phyloP scores from a whole-genome alignment of 352 stramenopile genomes.

The Pythium phragmiticola region DNA sequence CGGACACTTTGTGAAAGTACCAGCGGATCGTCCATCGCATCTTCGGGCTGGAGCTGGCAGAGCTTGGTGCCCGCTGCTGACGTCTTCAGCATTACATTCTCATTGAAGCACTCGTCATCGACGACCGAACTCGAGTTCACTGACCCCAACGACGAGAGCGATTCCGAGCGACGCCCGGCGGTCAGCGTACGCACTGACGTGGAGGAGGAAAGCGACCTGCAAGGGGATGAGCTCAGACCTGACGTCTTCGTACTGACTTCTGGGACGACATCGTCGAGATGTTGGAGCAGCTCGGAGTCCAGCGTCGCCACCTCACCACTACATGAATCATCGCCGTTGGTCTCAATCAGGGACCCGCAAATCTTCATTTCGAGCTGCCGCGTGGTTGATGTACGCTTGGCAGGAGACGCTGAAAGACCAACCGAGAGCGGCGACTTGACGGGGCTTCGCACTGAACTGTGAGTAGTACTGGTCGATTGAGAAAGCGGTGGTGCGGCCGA shows the following conservation, averaged over 20 bases:
- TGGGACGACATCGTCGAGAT: slow-evolving; percentile 3
- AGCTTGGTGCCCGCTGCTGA: not conserved
- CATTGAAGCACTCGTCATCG: slow-evolving; percentile 5
- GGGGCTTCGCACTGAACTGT: slow-evolving; percentile 17
- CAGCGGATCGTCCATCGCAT: not conserved
- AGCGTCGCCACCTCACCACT: not conserved
- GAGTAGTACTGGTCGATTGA: not conserved
- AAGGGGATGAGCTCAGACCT: slow-evolving; percentile 7
- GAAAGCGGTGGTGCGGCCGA: not conserved
- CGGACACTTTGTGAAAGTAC: not conserved
- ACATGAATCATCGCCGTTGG: not conserved
- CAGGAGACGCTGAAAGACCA: slow-evolving; percentile 4
- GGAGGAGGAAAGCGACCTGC: not conserved
- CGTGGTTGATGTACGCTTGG: slow-evolving; percentile 19
- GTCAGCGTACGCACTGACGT: slow-evolving; percentile 4
- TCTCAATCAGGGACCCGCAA: slow-evolving; percentile 18
- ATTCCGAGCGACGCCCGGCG: slow-evolving; percentile 8
- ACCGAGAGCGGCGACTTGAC: slow-evolving; percentile 2
- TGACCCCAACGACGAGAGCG: slow-evolving; percentile 11
- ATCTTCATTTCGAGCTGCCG: slow-evolving; percentile 32
- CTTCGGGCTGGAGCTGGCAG: slow-evolving; percentile 4
- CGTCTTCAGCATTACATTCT: not conserved
- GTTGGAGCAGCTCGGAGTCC: slow-evolving; percentile 14
- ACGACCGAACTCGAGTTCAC: not conserved
- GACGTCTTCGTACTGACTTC: not conserved